Percentiles rank a stretch among this genome's conserved stretches.
Evolutionary conservation across 2,329 filamentous ascomycete genomes (phyloP).

Genomic region (Apiospora rasikravindrae): DNA sequence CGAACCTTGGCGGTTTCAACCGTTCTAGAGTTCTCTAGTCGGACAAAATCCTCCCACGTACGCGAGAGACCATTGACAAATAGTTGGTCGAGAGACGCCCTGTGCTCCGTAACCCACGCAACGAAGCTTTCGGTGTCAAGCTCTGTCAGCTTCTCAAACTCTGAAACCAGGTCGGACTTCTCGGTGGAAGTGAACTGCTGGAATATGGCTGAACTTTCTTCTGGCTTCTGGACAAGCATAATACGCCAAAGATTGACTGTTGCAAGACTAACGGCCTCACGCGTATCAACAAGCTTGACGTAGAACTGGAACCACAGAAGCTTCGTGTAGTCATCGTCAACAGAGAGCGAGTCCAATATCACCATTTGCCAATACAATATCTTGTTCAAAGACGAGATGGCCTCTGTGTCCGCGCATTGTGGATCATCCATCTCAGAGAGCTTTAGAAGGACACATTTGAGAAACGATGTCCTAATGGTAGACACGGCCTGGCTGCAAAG

Average conservation of each 20-base stretch:
- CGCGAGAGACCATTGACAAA: conserved; percentile 84
- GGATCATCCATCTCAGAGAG: conserved; percentile 82
- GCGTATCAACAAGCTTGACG: conserved; percentile 77
- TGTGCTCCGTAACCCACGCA: conserved; percentile 84
- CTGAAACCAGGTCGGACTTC: conserved; percentile 72
- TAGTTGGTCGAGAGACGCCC: conserved; percentile 76
- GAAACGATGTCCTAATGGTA: conserved; percentile 76
- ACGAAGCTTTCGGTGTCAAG: conserved; percentile 90
- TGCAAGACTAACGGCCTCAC: conserved; percentile 70
- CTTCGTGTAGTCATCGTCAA: conserved; percentile 81
- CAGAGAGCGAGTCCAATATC: conserved; percentile 76
- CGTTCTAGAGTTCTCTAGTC: conserved; percentile 78
- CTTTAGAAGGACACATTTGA: conserved; percentile 78
- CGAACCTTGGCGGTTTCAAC: conserved; percentile 75
- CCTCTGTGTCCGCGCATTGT: conserved; percentile 63
- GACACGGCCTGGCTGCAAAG: conserved; percentile 85
- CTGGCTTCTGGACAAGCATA: conserved; percentile 89
- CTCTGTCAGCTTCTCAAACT: conserved; percentile 84
- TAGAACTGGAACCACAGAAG: conserved; percentile 94
- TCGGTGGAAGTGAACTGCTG: conserved; percentile 73
- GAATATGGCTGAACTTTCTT: conserved; percentile 77
- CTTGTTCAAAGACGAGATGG: conserved; percentile 77
- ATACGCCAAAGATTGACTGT: conserved; percentile 90
- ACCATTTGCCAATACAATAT: conserved; percentile 96
- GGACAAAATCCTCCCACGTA: conserved; percentile 87